These are phyloP conservation scores for Tagetes erecta DNA, from an alignment of 129 eudicot species.

Conservation along the genomic window DNA sequence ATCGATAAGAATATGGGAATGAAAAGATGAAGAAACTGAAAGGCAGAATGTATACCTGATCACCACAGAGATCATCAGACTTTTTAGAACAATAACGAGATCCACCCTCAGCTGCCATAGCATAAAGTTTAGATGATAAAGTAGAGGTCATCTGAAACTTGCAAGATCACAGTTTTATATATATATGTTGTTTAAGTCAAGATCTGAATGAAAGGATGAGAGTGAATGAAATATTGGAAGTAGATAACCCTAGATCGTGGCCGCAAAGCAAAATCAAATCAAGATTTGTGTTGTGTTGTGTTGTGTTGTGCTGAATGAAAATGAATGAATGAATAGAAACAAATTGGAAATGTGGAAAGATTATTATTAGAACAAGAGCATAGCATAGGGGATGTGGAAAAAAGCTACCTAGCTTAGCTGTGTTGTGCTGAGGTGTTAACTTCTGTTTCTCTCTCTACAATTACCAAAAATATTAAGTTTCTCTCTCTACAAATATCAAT, in stretches of 20 bases:
- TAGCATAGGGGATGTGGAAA: constrained; percentile 36
- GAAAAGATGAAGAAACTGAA: constrained; percentile 13
- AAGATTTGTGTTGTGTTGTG: background rate
- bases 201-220: constrained; percentile 11
- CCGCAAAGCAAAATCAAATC: background rate
- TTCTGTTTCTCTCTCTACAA: constrained; percentile 25
- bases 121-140: constrained; percentile 51
- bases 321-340: background rate
- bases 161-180: too few relatives aligned
- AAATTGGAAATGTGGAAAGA: constrained; percentile 25
- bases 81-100: constrained; percentile 87
- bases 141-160: constrained; percentile 14
- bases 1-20: background rate
- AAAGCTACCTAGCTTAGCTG: background rate
- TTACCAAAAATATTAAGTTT: background rate
- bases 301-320: too few relatives aligned
- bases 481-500: constrained; percentile 13
- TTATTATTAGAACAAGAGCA: background rate
- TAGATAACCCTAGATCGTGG: constrained; percentile 41
- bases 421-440: constrained; percentile 35
- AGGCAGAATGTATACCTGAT: constrained; percentile 23
- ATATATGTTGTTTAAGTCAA: background rate
- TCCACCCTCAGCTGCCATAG: constrained; percentile 80
- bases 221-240: constrained; percentile 15
- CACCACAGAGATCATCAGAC: constrained; percentile 72